Percentiles rank a stretch among this genome's conserved stretches.
Conservation (phyloP, 116 monocot genomes). For the Posidonia oceanica region DNA sequence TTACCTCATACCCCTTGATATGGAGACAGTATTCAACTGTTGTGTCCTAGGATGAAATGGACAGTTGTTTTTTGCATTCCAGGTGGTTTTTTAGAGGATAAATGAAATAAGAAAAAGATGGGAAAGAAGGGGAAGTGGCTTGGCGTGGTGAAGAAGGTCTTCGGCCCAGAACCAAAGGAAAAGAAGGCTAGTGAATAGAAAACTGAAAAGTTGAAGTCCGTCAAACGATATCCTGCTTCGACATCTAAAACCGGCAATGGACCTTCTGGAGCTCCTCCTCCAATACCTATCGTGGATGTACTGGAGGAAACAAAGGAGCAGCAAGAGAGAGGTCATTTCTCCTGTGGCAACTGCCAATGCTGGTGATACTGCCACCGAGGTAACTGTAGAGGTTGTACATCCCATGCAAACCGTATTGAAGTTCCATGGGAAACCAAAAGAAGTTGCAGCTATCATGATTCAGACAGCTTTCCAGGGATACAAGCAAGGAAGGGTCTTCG, state of each 20-base stretch:
- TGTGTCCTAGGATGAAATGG: too few relatives aligned
- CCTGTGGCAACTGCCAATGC: neutral
- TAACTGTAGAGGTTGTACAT: conserved; percentile 4
- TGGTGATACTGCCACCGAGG: conserved; percentile 7
- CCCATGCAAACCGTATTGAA: neutral
- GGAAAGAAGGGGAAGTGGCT: conserved; percentile 21
- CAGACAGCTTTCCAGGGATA: conserved; percentile 15
- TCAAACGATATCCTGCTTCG: neutral
- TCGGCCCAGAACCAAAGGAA: conserved; percentile 16
- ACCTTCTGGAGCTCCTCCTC: neutral
- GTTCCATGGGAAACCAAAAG: conserved; percentile 7
- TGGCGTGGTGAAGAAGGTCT: conserved; percentile 17
- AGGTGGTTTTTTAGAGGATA: too few relatives aligned
- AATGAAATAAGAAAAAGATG: conserved; percentile 8
- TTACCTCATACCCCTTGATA: too few relatives aligned
- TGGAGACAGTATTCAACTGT: too few relatives aligned
- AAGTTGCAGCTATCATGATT: conserved; percentile 18
- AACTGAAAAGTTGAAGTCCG: conserved; percentile 3
- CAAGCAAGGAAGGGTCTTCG: conserved; percentile 64
- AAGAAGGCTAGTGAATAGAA: conserved; percentile 9
- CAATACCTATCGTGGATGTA: neutral
- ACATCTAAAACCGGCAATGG: conserved; percentile 1
- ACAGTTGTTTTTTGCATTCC: too few relatives aligned
- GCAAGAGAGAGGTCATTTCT: neutral
- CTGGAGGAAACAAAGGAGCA: neutral